Evolutionary conservation across 768 basidiomycete genomes (phyloP), one percentile per base, ranked within the genome.

Genomic region (Phanerochaete sordida): DNA sequence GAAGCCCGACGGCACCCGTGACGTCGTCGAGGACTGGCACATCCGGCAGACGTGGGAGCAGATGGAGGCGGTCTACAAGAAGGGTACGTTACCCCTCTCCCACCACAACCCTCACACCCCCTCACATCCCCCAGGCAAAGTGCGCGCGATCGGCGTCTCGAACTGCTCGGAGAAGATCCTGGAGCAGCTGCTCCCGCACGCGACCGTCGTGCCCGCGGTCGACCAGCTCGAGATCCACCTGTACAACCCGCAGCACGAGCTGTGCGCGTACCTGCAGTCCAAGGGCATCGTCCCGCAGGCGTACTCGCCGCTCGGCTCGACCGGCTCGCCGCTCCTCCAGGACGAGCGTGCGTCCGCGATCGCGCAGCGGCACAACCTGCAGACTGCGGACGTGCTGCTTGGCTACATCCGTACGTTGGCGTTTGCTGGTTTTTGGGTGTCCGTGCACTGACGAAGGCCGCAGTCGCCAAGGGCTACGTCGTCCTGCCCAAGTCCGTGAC

Each of bases 401-500:
- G 86, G 84, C 23, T 87, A 84, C 69, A 78, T 85, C n/a, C 66
- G 86, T 87, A 71, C 62, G 83, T 66, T 19, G 9, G 8, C 15
- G 12, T 12, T 46, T 8, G 1, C 35, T 45, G 12, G 26, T 28
- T 48, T 21, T 16, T 26, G 15, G 19, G 21, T 23, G 23, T 57
- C 37, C 21, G 28, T 6, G 39, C 5, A 15, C 44, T 58, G 8
- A 23, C 5, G 3, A 33, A 15, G 21, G 9, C 11, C 51, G 21
- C 66, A 86, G 86, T 90, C 55, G 77, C 80, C 13, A 88, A 89
- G 68, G 84, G 79, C 37, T 76, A 85, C 45, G 79, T 90, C 37
- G 77, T 81, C 28, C 80, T 95, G 35, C 84, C 92, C 1, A 93
- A 93, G 74, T 91, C 89, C 6, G 87, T 93, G 37, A 93, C 82